A percentile compares a stretch with the other conserved stretches of the same genome.
Conservation (phyloP, 306 rosid species). For the Vicia sativa region DNA sequence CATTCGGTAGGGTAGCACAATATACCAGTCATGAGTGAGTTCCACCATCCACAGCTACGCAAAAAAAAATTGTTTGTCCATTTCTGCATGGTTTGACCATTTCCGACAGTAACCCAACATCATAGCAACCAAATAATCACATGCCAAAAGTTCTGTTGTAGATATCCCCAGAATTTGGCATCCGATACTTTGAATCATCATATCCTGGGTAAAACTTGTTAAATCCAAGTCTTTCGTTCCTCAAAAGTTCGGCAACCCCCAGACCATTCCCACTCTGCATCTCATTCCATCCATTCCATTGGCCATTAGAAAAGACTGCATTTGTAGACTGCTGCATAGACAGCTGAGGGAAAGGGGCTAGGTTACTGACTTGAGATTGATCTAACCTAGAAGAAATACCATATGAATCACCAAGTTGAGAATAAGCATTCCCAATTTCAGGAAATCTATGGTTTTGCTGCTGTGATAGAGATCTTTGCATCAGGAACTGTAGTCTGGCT, state of each 20-base stretch:
- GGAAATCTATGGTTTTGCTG: slow-evolving; percentile 80
- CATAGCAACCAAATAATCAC: slow-evolving; percentile 48
- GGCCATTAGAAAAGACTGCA: slow-evolving; percentile 75
- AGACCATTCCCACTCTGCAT: slow-evolving; percentile 67
- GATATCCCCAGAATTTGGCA: slow-evolving; percentile 85
- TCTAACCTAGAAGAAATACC: slow-evolving; percentile 86
- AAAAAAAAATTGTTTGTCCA: slow-evolving; percentile 45
- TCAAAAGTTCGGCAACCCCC: slow-evolving; percentile 76
- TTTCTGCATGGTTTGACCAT: slow-evolving; percentile 40
- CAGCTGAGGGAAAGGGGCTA: slow-evolving; percentile 71
- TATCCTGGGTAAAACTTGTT: slow-evolving; percentile 84
- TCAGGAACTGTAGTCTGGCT: slow-evolving; percentile 77
- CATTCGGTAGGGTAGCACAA: slow-evolving; percentile 60
- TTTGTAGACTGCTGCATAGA: slow-evolving; percentile 81
- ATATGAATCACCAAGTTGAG: slow-evolving; percentile 83
- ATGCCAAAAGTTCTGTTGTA: slow-evolving; percentile 92
- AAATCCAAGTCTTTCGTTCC: slow-evolving; percentile 87
- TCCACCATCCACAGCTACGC: slow-evolving; percentile 49
- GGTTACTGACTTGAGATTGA: slow-evolving; percentile 70
- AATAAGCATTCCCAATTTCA: slow-evolving; percentile 63
- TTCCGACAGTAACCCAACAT: slow-evolving; percentile 37
- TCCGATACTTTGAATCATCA: slow-evolving; percentile 83
- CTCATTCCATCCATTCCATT: slow-evolving; percentile 95
- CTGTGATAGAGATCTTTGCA: slow-evolving; percentile 80
- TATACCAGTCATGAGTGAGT: slow-evolving; percentile 54